These are phyloP conservation scores for Tephrocybe sp. DNA, from an alignment of 768 basidiomycete genomes.

Conservation along the genomic window DNA sequence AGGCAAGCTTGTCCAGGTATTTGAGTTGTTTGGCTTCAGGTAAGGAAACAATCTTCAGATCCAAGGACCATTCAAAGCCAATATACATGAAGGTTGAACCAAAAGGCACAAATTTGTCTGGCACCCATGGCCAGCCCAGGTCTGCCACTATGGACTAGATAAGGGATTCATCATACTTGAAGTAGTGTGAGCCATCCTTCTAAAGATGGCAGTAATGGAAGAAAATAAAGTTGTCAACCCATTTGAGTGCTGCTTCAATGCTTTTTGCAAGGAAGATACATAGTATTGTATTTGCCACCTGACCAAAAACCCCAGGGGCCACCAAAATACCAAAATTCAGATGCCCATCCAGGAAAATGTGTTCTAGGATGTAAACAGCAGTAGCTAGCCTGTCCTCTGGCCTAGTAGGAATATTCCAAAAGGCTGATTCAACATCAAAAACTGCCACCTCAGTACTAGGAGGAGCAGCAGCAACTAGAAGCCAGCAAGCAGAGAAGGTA, in stretches of 20 bases:
- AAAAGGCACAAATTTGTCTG: not conserved
- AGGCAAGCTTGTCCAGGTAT: constrained; percentile 24
- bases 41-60: constrained; percentile 26
- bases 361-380: constrained; percentile 16
- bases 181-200: no score
- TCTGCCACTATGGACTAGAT: constrained; percentile 14
- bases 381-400: constrained; percentile 19
- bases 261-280: constrained; percentile 16
- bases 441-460: constrained; percentile 32
- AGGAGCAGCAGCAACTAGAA: constrained; percentile 29
- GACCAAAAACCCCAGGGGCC: constrained; percentile 31
- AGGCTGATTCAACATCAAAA: constrained; percentile 38
- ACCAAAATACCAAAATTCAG: constrained; percentile 30
- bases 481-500: constrained; percentile 24
- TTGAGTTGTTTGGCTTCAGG: constrained; percentile 28
- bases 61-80: constrained; percentile 37
- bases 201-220: constrained; percentile 17
- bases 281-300: constrained; percentile 29
- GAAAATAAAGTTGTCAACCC: constrained; percentile 31
- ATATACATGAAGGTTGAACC: constrained; percentile 27
- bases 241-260: constrained; percentile 5
- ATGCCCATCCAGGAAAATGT: constrained; percentile 20
- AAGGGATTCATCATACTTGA: constrained; percentile 12
- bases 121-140: constrained; percentile 25
- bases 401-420: constrained; percentile 29